Conservation (phyloP, 2,329 filamentous ascomycete species). For the Diplodia corticola region DNA sequence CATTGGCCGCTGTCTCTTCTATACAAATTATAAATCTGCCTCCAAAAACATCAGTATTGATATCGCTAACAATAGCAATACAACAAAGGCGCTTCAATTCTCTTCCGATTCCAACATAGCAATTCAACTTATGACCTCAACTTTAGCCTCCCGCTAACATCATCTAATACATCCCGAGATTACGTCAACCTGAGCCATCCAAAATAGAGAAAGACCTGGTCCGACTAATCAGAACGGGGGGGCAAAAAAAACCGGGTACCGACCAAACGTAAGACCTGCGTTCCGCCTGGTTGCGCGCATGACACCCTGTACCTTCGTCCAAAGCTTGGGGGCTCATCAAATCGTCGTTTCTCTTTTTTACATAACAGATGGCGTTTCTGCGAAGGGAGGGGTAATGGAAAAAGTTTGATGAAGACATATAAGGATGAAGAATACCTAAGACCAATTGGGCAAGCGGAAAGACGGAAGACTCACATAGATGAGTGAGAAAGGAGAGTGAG, state of each 20-base stretch:
- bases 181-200: neutral
- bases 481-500: neutral
- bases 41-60: neutral
- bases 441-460: neutral
- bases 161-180: neutral
- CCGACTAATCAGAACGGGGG: neutral
- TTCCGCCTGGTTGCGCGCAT: neutral
- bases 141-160: neutral
- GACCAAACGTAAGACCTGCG: neutral
- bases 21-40: neutral
- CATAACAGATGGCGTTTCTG: neutral
- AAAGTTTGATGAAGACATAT: constrained; percentile 1
- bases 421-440: constrained; percentile 9
- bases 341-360: constrained; percentile 17
- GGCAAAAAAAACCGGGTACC: neutral
- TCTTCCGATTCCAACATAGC: neutral
- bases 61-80: neutral
- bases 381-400: neutral
- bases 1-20: neutral
- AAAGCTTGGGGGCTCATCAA: neutral
- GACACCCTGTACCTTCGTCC: neutral
- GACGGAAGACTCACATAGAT: neutral
- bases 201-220: neutral
- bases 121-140: neutral
- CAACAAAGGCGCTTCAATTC: neutral